Percentiles rank a stretch among this genome's conserved stretches.
Conservation (phyloP, 768 basidiomycete genomes). For the Neoboletus brunneissimus region DNA sequence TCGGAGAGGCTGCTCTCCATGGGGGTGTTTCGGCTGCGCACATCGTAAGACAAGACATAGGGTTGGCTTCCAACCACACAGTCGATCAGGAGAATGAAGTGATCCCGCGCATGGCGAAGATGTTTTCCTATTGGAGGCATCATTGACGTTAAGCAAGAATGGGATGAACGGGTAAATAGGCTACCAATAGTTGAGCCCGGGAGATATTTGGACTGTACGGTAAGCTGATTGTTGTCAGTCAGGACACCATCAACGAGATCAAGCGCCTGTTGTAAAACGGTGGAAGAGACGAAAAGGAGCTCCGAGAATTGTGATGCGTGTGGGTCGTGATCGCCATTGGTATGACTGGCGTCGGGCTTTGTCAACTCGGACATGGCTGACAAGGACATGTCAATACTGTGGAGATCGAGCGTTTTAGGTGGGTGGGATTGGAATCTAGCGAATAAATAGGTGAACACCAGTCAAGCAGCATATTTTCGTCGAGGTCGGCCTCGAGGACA, state of each 20-base stretch:
- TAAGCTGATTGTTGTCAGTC: conserved; percentile 66
- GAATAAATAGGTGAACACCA: conserved; percentile 18
- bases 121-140: conserved; percentile 64
- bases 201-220: conserved; percentile 63
- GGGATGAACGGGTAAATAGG: conserved; percentile 2
- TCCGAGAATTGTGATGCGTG: conserved; percentile 41
- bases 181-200: conserved; percentile 88
- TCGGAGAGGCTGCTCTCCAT: conserved; percentile 70
- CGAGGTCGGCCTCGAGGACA: conserved; percentile 26
- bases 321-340: conserved; percentile 2
- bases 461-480: conserved; percentile 14
- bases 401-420: not conserved
- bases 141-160: not conserved
- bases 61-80: conserved; percentile 46
- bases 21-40: conserved; percentile 71
- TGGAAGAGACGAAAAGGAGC: conserved; percentile 64
- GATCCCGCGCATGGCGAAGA: conserved; percentile 80
- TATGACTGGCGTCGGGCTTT: conserved; percentile 10
- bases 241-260: conserved; percentile 67
- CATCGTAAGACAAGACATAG: conserved; percentile 70
- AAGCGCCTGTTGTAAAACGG: conserved; percentile 68
- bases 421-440: not conserved
- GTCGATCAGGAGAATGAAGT: conserved; percentile 67
- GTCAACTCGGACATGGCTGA: conserved; percentile 24
- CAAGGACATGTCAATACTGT: conserved; percentile 2